These are phyloP conservation scores for Cucumis cinereus DNA, from an alignment of 306 rosid species.

Conservation along the genomic window DNA sequence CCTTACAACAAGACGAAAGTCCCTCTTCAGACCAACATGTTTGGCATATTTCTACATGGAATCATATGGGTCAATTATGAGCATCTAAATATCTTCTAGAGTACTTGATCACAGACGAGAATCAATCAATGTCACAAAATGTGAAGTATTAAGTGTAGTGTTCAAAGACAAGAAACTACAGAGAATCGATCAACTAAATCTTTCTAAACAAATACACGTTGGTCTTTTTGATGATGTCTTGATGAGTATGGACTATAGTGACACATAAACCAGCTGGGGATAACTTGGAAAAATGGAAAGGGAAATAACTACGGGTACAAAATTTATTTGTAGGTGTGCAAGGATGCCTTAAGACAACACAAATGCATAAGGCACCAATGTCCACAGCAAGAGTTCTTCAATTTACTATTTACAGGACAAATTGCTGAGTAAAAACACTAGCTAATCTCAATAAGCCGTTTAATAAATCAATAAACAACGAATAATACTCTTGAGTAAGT, in stretches of 20 bases:
- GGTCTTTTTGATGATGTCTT: background rate
- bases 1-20: slow-evolving; percentile 95
- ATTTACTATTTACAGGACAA: background rate
- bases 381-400: background rate
- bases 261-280: background rate
- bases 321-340: background rate
- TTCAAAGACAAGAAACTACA: background rate
- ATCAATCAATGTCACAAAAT: background rate
- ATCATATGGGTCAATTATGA: background rate
- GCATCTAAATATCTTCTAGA: background rate
- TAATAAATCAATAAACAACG: background rate
- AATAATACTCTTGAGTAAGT: background rate
- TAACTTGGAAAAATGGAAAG: background rate
- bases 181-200: background rate
- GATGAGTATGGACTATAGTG: background rate
- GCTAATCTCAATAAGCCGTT: background rate
- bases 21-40: slow-evolving; percentile 90
- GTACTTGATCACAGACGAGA: background rate
- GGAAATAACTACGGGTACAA: background rate
- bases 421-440: background rate
- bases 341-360: background rate
- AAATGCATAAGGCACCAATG: background rate
- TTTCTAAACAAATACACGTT: background rate
- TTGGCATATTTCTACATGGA: slow-evolving; percentile 79
- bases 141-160: background rate